Percentiles rank a stretch among this genome's conserved stretches.
Evolutionary conservation across 768 basidiomycete genomes (phyloP).

Genomic region (Lactifluus echinatus): DNA sequence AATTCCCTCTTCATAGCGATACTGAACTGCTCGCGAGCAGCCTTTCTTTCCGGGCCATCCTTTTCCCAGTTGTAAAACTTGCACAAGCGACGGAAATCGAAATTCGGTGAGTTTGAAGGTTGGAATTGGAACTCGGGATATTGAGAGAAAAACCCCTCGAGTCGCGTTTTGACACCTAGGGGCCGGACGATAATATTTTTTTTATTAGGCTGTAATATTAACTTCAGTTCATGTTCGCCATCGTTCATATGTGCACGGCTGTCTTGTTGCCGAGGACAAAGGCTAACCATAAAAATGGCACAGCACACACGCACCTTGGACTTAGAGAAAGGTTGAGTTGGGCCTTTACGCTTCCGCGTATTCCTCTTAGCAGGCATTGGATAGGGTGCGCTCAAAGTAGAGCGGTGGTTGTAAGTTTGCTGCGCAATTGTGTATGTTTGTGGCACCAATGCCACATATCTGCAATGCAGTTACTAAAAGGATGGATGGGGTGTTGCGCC

Average conservation of each 20-base stretch:
- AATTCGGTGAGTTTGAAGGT: slow-evolving; percentile 1
- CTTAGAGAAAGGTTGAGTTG: background rate
- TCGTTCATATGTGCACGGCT: too few species aligned
- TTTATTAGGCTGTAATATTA: background rate
- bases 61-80: background rate
- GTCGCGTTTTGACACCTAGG: background rate
- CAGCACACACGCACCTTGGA: too few species aligned
- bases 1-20: slow-evolving; percentile 17
- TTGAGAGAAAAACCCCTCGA: slow-evolving; percentile 18
- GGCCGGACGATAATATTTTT: background rate
- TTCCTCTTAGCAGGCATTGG: background rate
- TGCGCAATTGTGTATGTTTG: too few species aligned
- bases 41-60: background rate
- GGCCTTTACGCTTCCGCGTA: background rate
- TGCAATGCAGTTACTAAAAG: too few species aligned
- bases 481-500: too few species aligned
- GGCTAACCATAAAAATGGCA: too few species aligned
- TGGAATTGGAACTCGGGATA: slow-evolving; percentile 13
- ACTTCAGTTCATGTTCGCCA: background rate
- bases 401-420: too few species aligned
- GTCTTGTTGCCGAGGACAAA: too few species aligned
- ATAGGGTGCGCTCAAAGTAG: too few species aligned
- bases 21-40: background rate
- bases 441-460: too few species aligned
- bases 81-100: slow-evolving; percentile 15